Evolutionary conservation across 352 stramenopile species (phyloP), one percentile per base, ranked within the genome.

Genomic region (Pythium insidiosum): DNA sequence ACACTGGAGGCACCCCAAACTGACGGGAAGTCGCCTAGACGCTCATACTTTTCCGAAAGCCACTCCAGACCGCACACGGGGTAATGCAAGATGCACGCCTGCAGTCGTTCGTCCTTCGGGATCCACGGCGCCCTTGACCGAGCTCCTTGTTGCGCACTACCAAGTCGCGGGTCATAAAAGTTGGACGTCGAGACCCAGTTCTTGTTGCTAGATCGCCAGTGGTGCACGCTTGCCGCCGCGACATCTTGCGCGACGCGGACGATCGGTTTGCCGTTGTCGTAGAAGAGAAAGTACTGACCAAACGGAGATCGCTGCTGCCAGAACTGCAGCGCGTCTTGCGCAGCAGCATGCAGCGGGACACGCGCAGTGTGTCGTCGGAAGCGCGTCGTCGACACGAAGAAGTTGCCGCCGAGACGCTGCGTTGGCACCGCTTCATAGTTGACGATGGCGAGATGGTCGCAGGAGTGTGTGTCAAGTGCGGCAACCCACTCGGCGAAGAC

Each of bases 261-360:
- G 13, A 71, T 40, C 12, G 63, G 57, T 28, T 74, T 74, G 28
- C 60, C 63, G 22, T 70, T 73, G 49, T 73, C 63, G 57, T 73
- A 73, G 33, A 66, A 73, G 7, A 70, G 50, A 34, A 73, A 73
- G 33, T 61, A 74, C 48, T 71, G 63, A 0, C 25, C 18, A 18
- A 56, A 42, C n/a, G 28, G 25, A n/a, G 63, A 58, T 7, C 54
- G 50, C 5, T 30, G 12, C 16, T 63, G 60, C 63, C 63, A 74
- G 28, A 43, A 53, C 6, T 25, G 42, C n/a, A 74, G 31, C 3
- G 34, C 38, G 5, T 10, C 15, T 2, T 65, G 53, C 2, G 61
- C 52, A 7, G 30, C 33, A 3, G 33, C 33, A 0, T 50, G 47
- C 6, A 70, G 7, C 4, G 63, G 45, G 15, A 73, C 55, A 15